These are phyloP conservation scores for Hymenoscyphus scutula DNA, from an alignment of 2,329 filamentous ascomycete species.

Conservation along the genomic window DNA sequence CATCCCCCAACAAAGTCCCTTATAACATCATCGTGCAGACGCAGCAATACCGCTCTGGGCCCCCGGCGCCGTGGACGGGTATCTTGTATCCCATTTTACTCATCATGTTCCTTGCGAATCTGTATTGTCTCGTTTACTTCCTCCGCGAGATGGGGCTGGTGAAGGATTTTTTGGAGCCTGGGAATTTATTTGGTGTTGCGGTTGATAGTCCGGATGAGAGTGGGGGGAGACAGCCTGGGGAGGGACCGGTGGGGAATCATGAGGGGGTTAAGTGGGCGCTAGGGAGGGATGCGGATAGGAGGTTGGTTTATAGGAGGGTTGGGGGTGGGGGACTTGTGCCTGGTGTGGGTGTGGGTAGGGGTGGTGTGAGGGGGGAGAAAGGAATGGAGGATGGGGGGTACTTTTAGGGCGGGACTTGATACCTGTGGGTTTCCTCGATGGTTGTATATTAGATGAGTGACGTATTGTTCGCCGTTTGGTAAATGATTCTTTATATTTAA, in stretches of 20 bases:
- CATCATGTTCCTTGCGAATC: conserved; percentile 14
- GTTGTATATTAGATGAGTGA: too few species aligned
- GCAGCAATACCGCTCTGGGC: conserved; percentile 14
- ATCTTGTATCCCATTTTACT: conserved; percentile 14
- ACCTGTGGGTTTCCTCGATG: too few species aligned
- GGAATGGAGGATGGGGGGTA: neutral
- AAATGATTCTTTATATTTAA: too few species aligned
- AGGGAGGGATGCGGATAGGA: neutral
- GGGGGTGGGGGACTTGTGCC: neutral
- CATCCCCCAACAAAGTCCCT: neutral
- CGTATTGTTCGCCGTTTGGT: too few species aligned
- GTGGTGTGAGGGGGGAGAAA: neutral
- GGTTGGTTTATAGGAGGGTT: neutral
- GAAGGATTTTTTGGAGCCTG: conserved; percentile 13
- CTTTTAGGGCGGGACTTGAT: neutral
- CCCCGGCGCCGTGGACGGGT: conserved; percentile 9
- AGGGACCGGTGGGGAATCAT: neutral
- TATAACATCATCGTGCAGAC: conserved; percentile 9
- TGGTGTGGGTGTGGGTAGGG: neutral
- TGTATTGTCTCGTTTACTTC: conserved; percentile 14
- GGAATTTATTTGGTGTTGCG: conserved; percentile 5
- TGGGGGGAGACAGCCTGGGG: neutral
- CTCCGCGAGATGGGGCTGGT: conserved; percentile 13
- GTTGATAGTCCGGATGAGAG: conserved; percentile 14
- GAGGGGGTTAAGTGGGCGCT: neutral